A percentile compares a stretch with the other conserved stretches of the same genome.
phyloP scores from a whole-genome alignment of 1,284 basidiomycete species.

The Stereum hirsutum region DNA sequence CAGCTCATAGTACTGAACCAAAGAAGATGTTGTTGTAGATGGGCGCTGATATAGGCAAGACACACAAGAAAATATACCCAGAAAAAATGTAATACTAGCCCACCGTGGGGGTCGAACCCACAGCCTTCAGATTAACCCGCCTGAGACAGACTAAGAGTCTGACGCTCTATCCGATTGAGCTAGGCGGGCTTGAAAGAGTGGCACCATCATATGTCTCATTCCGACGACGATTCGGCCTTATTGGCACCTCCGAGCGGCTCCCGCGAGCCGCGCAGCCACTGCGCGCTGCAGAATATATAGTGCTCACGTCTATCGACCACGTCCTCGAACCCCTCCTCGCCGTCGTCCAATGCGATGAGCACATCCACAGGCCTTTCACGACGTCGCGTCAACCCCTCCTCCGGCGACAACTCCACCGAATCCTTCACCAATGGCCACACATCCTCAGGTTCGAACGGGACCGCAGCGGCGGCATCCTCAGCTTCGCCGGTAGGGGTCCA shows the following conservation, averaged over 20 bases:
- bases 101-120: too few species aligned
- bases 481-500: conserved; percentile 22
- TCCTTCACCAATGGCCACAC: conserved; percentile 18
- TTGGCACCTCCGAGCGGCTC: neutral
- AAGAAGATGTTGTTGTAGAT: neutral
- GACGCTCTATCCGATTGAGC: conserved; percentile 85
- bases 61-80: too few species aligned
- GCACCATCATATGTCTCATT: too few species aligned
- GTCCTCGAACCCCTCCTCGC: neutral
- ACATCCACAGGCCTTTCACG: conserved; percentile 35
- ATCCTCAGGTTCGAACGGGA: conserved; percentile 9
- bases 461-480: too few species aligned
- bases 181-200: too few species aligned
- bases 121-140: too few species aligned
- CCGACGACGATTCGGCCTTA: too few species aligned
- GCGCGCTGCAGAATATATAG: neutral
- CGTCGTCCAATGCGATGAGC: conserved; percentile 4
- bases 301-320: neutral
- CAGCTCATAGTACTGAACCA: neutral
- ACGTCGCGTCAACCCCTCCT: conserved; percentile 32
- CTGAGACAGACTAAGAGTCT: too few species aligned
- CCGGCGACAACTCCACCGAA: conserved; percentile 22
- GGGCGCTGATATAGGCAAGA: too few species aligned
- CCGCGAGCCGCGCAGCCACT: neutral
- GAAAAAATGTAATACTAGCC: too few species aligned